These are phyloP conservation scores for Lactifluus pinguis DNA, from an alignment of 768 basidiomycete genomes.

Conservation along the genomic window DNA sequence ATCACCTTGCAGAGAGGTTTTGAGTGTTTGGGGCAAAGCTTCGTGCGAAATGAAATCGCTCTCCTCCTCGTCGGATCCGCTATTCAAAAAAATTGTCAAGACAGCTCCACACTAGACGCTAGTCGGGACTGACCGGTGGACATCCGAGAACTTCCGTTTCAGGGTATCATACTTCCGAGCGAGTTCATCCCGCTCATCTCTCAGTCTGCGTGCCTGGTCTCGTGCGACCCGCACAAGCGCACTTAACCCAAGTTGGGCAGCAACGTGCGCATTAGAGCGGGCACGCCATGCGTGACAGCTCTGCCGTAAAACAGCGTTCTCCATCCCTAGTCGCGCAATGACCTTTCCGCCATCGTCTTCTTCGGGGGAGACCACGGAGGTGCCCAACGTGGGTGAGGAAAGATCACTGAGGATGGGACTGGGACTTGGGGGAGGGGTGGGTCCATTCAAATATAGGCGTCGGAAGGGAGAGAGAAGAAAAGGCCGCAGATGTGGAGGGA, in stretches of 20 bases:
- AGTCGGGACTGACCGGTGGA: conserved; percentile 11
- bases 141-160: conserved; percentile 17
- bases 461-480: conserved; percentile 15
- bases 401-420: not conserved
- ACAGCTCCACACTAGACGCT: not conserved
- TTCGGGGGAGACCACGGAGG: not conserved
- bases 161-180: conserved; percentile 11
- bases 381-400: not conserved
- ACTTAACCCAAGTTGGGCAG: not conserved
- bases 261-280: conserved; percentile 10
- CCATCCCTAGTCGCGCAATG: conserved; percentile 7
- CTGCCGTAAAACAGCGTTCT: conserved; percentile 10
- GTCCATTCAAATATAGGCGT: conserved; percentile 12
- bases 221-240: conserved; percentile 1
- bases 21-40: not conserved
- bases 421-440: not conserved
- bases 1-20: not conserved
- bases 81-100: not conserved
- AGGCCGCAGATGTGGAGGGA: conserved; percentile 16
- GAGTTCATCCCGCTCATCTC: conserved; percentile 12
- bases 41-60: not conserved
- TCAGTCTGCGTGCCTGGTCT: not conserved
- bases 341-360: not conserved
- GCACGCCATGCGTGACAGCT: conserved; percentile 14
- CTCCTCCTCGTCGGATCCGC: not conserved